Evolutionary conservation across 2,329 filamentous ascomycete genomes (phyloP), one percentile per base, ranked within the genome.

Genomic region (Fusarium anguioides): DNA sequence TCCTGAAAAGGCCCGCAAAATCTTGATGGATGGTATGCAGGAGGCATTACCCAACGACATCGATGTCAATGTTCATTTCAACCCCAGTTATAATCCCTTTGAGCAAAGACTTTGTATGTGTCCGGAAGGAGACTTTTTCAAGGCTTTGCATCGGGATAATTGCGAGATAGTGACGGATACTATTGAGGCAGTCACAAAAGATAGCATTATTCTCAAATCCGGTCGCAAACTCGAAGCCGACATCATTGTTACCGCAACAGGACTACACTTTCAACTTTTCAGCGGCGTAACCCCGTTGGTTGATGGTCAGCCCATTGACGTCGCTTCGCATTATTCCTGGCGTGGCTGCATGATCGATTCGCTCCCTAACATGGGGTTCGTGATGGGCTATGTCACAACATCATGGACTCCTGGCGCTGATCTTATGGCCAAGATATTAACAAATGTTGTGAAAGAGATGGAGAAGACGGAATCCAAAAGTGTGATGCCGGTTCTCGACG

Each of bases 71-170:
- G 83, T 86, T 2, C 86, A 92, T 74, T 92, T 92, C 76, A 85
- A 83, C 8, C 89, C 89, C 0, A 75, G 75, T 4, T 91, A 92
- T 70, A 83, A 86, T 36, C 89, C 89, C 0, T 90, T 91, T 83
- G 85, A 93, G 53, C 92, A 96, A 75, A 87, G 93, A 1, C 80
- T 96, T 9, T 96, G 93, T 71, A 80, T 93, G 60, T 89, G 78
- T 18, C 84, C 83, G 0, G 81, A 85, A 47, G 84, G 82, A 11
- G 86, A 89, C 69, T 89, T 88, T 70, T 88, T 83, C 76, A 74
- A 81, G 42, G 79, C 83, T 1, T 67, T 88, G 4, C 79, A 80
- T 47, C 75, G 72, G 2, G 77, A 79, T 3, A 84, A 84, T 54
- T 77, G 79, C 3, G 75, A 81, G 29, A 73, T 88, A 4, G 80